A percentile compares a stretch with the other conserved stretches of the same genome.
Evolutionary conservation across 495 filamentous ascomycete genomes (phyloP).

Genomic region (Parachaetomium inaequale): DNA sequence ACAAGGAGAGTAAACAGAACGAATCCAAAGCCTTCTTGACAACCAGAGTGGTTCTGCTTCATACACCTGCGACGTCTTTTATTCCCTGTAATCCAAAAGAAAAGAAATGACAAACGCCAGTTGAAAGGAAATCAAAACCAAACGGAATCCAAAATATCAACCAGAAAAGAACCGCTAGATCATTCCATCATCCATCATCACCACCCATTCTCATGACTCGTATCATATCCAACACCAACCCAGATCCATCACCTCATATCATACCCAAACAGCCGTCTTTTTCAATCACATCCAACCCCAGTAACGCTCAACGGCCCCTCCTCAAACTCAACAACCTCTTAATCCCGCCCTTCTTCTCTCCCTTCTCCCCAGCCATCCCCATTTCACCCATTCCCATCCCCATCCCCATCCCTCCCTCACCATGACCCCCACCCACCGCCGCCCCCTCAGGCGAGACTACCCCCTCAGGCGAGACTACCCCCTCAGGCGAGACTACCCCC

Average conservation of each 20-base stretch:
- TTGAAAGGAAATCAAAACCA: neutral
- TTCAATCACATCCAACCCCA: neutral
- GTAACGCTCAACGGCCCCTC: neutral
- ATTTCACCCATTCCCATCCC: too few species aligned
- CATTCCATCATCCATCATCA: neutral
- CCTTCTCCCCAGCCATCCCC: neutral
- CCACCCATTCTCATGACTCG: neutral
- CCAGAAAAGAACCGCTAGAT: neutral
- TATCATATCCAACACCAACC: neutral
- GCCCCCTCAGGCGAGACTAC: conserved; percentile 6
- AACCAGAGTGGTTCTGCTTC: neutral
- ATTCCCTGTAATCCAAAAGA: neutral
- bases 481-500: too few species aligned
- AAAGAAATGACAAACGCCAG: neutral
- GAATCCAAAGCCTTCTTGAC: too few species aligned
- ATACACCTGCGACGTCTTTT: too few species aligned
- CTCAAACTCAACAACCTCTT: conserved; percentile 25
- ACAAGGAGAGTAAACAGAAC: too few species aligned
- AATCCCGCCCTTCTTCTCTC: conserved; percentile 15
- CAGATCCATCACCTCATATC: neutral
- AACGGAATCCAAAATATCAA: neutral
- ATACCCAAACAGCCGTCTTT: neutral
- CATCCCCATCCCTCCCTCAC: neutral
- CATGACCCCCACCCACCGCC: neutral
- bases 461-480: neutral